Conservation (phyloP, 805 yeast species). For the Saccharomycopsis sp. region DNA sequence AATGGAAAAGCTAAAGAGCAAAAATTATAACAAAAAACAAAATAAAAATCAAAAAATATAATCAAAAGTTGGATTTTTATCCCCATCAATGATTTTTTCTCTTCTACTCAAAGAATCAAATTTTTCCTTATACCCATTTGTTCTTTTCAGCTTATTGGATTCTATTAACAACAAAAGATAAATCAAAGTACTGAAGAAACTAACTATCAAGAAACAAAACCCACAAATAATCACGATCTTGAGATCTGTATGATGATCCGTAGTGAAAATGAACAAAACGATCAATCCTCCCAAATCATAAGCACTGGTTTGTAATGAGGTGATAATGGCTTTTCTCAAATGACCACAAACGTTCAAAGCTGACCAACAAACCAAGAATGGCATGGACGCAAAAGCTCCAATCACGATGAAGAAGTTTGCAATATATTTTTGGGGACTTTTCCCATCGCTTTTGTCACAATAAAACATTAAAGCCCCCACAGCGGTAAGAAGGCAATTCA, state of each 20-base stretch:
- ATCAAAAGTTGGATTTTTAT: background rate
- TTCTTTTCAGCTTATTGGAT: background rate
- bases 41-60: too few species aligned
- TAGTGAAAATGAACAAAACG: constrained; percentile 12
- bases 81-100: too few species aligned
- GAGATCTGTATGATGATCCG: too few species aligned
- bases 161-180: background rate
- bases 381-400: constrained; percentile 44
- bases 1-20: too few species aligned
- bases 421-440: constrained; percentile 7
- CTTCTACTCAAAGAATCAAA: too few species aligned
- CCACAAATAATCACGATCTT: too few species aligned
- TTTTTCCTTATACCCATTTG: background rate
- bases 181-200: background rate
- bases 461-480: constrained; percentile 5
- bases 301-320: constrained; percentile 55
- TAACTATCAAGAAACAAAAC: background rate
- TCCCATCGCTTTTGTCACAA: constrained; percentile 3
- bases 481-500: constrained; percentile 17
- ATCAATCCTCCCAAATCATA: constrained; percentile 55
- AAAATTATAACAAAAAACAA: too few species aligned
- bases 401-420: constrained; percentile 29
- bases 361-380: constrained; percentile 55
- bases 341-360: constrained; percentile 46
- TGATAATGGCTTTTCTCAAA: constrained; percentile 42